phyloP scores from a whole-genome alignment of 148 eudicot genomes.

The Polygonum maritimum region DNA sequence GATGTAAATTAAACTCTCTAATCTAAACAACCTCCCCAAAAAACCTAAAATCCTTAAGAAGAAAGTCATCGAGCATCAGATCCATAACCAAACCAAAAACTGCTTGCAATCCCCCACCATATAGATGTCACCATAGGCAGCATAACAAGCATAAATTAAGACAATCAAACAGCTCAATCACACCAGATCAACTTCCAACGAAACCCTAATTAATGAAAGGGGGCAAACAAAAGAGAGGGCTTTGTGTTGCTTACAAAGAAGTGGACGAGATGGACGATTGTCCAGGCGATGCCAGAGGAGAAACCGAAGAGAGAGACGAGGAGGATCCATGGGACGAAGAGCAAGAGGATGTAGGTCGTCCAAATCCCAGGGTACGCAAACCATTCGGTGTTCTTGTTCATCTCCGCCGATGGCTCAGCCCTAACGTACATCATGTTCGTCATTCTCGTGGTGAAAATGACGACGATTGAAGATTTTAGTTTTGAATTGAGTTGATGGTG shows the following conservation, averaged over 20 bases:
- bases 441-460: background rate
- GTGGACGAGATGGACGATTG: slow-evolving; percentile 61
- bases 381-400: slow-evolving; percentile 82
- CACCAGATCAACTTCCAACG: background rate
- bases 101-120: background rate
- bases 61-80: background rate
- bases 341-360: slow-evolving; percentile 64
- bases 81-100: background rate
- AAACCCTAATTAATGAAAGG: background rate
- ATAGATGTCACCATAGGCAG: background rate
- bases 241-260: slow-evolving; percentile 34
- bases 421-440: slow-evolving; percentile 41
- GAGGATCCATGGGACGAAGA: slow-evolving; percentile 71
- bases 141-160: background rate
- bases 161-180: background rate
- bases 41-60: background rate
- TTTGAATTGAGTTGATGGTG: background rate
- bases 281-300: slow-evolving; percentile 83
- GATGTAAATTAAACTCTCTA: background rate
- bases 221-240: background rate
- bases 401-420: slow-evolving; percentile 69
- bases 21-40: background rate
- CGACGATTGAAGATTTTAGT: background rate
- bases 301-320: slow-evolving; percentile 63
- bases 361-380: slow-evolving; percentile 84